phyloP scores from a whole-genome alignment of 2,329 filamentous ascomycete species.

The Aureobasidium lini region DNA sequence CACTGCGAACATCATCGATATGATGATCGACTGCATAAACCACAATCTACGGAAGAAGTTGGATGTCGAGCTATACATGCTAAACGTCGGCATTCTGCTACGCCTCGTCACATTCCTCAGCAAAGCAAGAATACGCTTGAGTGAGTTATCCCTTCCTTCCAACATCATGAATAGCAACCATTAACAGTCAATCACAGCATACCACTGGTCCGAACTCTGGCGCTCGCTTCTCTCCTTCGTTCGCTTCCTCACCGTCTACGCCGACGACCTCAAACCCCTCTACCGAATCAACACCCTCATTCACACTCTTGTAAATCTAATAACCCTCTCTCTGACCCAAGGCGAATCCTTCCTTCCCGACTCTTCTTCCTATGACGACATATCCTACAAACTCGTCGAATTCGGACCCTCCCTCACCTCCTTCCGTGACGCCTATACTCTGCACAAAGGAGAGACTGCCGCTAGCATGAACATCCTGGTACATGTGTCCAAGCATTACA shows the following conservation, averaged over 20 bases:
- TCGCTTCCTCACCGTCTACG: slow-evolving; percentile 84
- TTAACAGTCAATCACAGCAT: slow-evolving; percentile 35
- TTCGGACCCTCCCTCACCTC: slow-evolving; percentile 73
- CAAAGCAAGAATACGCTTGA: slow-evolving; percentile 69
- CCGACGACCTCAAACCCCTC: slow-evolving; percentile 63
- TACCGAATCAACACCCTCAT: slow-evolving; percentile 66
- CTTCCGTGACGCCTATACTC: slow-evolving; percentile 68
- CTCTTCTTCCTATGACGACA: slow-evolving; percentile 81
- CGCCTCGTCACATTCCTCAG: slow-evolving; percentile 79
- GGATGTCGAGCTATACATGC: slow-evolving; percentile 76
- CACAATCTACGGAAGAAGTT: slow-evolving; percentile 84
- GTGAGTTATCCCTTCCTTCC: slow-evolving; percentile 18
- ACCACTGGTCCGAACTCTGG: slow-evolving; percentile 96
- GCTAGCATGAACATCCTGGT: slow-evolving; percentile 80
- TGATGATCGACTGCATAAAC: slow-evolving; percentile 83
- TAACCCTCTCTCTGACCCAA: slow-evolving; percentile 74
- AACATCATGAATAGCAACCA: background rate
- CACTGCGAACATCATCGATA: slow-evolving; percentile 71
- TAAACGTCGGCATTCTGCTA: slow-evolving; percentile 73
- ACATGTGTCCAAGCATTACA: slow-evolving; percentile 77
- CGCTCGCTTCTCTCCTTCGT: slow-evolving; percentile 79
- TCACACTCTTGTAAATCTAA: slow-evolving; percentile 69
- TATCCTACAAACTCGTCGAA: slow-evolving; percentile 98
- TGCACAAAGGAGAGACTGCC: slow-evolving; percentile 24
- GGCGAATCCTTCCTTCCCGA: slow-evolving; percentile 89